These are phyloP conservation scores for Massarina eburnea DNA, from an alignment of 2,329 filamentous ascomycete genomes.

Conservation along the genomic window DNA sequence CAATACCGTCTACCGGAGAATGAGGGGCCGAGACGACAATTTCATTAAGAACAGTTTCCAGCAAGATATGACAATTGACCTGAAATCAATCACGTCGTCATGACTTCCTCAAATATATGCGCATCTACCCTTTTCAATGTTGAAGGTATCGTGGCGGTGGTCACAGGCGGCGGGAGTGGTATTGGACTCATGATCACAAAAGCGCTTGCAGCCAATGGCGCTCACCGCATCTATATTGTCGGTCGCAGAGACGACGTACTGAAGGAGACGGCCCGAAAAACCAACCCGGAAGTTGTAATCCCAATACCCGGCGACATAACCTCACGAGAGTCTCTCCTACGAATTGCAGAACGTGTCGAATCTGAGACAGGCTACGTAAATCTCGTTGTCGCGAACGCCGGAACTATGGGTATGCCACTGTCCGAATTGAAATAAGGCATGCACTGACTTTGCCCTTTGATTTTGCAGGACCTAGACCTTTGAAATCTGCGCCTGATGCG, in stretches of 20 bases:
- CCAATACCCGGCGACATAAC: constrained; percentile 24
- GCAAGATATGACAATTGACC: background rate
- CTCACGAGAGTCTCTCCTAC: constrained; percentile 12
- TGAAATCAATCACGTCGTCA: background rate
- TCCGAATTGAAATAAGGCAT: too few relatives aligned
- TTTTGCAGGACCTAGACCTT: constrained; percentile 15
- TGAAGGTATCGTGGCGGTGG: constrained; percentile 21
- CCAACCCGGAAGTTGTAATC: constrained; percentile 15
- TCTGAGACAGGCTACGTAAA: constrained; percentile 19
- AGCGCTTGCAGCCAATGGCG: constrained; percentile 22
- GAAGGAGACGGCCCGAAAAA: constrained; percentile 11
- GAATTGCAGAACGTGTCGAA: constrained; percentile 12
- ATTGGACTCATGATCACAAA: constrained; percentile 22
- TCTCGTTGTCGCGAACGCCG: constrained; percentile 27
- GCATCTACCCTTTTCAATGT: constrained; percentile 20
- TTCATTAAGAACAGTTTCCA: background rate
- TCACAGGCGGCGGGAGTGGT: constrained; percentile 26
- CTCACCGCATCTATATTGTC: constrained; percentile 21
- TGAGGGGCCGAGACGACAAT: too few relatives aligned
- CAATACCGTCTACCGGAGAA: too few relatives aligned
- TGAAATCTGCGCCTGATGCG: constrained; percentile 15
- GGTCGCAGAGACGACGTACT: constrained; percentile 18
- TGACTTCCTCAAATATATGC: constrained; percentile 8
- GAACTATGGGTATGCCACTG: constrained; percentile 26
- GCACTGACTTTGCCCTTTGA: too few relatives aligned